A percentile compares a stretch with the other conserved stretches of the same genome.
Conservation (phyloP, 805 yeast species). For the Pachysolen tannophilus region DNA sequence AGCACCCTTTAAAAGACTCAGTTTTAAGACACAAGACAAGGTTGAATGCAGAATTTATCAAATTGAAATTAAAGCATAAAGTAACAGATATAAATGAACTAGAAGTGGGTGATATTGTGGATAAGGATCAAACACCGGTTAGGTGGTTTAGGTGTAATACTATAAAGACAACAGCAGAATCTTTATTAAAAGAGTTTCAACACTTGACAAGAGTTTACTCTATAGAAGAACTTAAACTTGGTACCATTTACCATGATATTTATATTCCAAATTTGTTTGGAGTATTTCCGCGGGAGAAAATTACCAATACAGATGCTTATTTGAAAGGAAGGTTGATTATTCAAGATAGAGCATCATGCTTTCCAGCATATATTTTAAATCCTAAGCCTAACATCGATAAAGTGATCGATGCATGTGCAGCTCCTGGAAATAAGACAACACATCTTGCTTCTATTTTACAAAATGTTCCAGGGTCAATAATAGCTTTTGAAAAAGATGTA, state of each 20-base stretch:
- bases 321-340: conserved; percentile 72
- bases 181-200: conserved; percentile 31
- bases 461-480: conserved; percentile 36
- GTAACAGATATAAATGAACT: conserved; percentile 48
- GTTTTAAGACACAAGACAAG: conserved; percentile 73
- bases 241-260: conserved; percentile 64
- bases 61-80: conserved; percentile 65
- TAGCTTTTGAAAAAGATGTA: conserved; percentile 84
- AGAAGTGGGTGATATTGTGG: conserved; percentile 41
- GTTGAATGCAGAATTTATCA: conserved; percentile 72
- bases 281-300: conserved; percentile 63
- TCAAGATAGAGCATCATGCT: conserved; percentile 95
- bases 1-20: conserved; percentile 78
- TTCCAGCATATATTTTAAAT: conserved; percentile 80
- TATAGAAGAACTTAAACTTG: conserved; percentile 36
- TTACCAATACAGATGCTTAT: conserved; percentile 65
- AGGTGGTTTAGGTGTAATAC: conserved; percentile 78
- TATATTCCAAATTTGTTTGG: conserved; percentile 76
- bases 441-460: conserved; percentile 68
- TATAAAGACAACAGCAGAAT: conserved; percentile 36
- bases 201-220: conserved; percentile 38
- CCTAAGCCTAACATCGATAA: conserved; percentile 46
- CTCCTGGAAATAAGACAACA: conserved; percentile 97
- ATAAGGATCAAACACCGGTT: conserved; percentile 54
- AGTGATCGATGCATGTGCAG: conserved; percentile 91